Base-by-base conservation (phyloP, 1,284 basidiomycete species). In the Inonotus hispidus region DNA sequence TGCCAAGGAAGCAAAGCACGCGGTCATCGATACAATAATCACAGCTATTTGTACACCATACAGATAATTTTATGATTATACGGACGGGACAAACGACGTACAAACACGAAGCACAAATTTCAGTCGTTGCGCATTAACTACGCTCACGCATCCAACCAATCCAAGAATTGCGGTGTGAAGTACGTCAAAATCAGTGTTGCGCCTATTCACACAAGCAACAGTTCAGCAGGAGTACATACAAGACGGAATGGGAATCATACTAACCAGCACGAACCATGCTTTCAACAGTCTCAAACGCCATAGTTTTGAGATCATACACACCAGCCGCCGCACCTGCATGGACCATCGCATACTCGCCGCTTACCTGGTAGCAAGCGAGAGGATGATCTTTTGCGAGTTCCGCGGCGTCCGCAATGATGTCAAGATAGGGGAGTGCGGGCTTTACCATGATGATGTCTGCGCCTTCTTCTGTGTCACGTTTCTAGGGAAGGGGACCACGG, bases 401-500 rank as follows among this genome's bases (percentile, higher is more conserved):
- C 0, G 90, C 84, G 23, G 94, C 94, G 69, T 98, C 94, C 38
- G 90, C 82, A 63, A 99, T 89, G 72, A 99, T 88, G 75, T 99
- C 97, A 55, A 99, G 90, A 78, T 99, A 99, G 0, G 95, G 95
- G 62, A 98, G 75, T 0, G 93, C 84, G 10, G 97, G 97, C 73
- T 99, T 99, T 71, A 99, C 94, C 96, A 99, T 99, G 71, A 99
- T 87, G 68, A 99, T 93, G 72, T 99, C 97, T 16, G 97, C 97
- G 23, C 97, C 97, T 77, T 99, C 96, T n/a, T 72, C 76, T 0
- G 85, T 82, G 72, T 99, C 97, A 49, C 95, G 90, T 79, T 85
- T 77, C 94, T 97, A 71, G 50, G 45, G 25, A 63, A 38, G 57
- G 10, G 32, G 10, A 47, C n/a, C 4, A 23, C 32, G 58, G n/a